Base-by-base conservation (phyloP, 371 early-diverging fungal species). In the Mortierella sp. region DNA sequence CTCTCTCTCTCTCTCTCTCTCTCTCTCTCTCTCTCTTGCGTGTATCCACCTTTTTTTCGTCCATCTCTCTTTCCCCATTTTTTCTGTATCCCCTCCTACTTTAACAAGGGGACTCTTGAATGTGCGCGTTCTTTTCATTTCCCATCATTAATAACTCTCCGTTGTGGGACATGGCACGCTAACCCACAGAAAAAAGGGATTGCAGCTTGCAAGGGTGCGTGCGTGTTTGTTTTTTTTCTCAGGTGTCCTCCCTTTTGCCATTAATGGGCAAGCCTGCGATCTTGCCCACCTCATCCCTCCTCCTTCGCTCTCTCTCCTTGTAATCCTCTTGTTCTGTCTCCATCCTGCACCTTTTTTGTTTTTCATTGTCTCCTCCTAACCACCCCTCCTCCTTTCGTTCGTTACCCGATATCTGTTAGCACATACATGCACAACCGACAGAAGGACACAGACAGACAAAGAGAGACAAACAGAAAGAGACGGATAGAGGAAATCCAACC, bases 381-480 rank as follows among this genome's bases (percentile, higher is more conserved):
- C 34, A 61, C 61, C 61, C 61, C 61, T 61, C 61, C 34, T 61
- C 61, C 61, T 61, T 50, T 34, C 61, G 34, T 19, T 61, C 61
- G 61, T 61, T 61, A 19, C 61, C 61, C 61, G 34, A 26, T 69
- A 24, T 43, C 70, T 43, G 70, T 69, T 69, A n/a, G 43, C 70
- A 69, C 28, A 37, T 43, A 43, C n/a, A 69, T 4, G 44, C 43
- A 43, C 16, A 31, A 61, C 61, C 28, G 61, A 34, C 61, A 19
- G 21, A 61, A 19, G 34, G 16, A 61, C 24, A 54, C 5, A 31
- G 34, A 61, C 34, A 6, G 31, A 61, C 34, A 61, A 8, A 19
- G 19, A 61, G 61, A 19, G 19, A 31, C 19, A 19, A 4, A 59
- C 4, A 59, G 31, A 59, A 0, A 59, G 5, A 59, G 31, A 16